A percentile compares a stretch with the other conserved stretches of the same genome.
phyloP scores from a whole-genome alignment of 179 eudicot species.

The Patellifolia procumbens region DNA sequence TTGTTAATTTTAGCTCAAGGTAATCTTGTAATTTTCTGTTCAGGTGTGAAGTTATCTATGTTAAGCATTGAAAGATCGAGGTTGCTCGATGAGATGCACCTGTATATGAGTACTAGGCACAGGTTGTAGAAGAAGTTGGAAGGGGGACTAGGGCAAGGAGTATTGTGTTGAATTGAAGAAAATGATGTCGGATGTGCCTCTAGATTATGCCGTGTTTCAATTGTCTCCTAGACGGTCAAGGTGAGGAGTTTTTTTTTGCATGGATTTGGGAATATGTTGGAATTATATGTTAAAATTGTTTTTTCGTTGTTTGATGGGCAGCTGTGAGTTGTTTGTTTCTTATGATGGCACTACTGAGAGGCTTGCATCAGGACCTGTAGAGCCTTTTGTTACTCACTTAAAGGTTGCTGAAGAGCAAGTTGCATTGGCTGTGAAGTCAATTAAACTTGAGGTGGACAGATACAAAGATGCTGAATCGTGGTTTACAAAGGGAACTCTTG shows the following conservation, averaged over 20 bases:
- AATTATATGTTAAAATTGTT: background rate
- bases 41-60: conserved; percentile 14
- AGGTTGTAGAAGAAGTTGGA: conserved; percentile 22
- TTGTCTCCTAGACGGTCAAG: conserved; percentile 84
- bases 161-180: conserved; percentile 22
- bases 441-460: conserved; percentile 77
- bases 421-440: conserved; percentile 60
- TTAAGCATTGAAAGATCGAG: conserved; percentile 10
- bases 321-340: conserved; percentile 93
- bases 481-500: conserved; percentile 96
- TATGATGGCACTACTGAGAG: conserved; percentile 75
- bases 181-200: conserved; percentile 71
- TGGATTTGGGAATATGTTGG: conserved; percentile 5
- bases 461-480: conserved; percentile 56
- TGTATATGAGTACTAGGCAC: conserved; percentile 32
- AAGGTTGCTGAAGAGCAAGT: conserved; percentile 89
- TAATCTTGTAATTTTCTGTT: conserved; percentile 3
- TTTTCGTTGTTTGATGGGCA: conserved; percentile 27
- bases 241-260: conserved; percentile 39
- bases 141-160: conserved; percentile 19
- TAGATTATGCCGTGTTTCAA: conserved; percentile 91
- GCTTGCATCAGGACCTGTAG: conserved; percentile 87
- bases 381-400: conserved; percentile 79
- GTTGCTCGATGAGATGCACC: conserved; percentile 12
- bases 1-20: background rate